These are phyloP conservation scores for Syzygium oleosum DNA, from an alignment of 345 rosid species.

Conservation along the genomic window DNA sequence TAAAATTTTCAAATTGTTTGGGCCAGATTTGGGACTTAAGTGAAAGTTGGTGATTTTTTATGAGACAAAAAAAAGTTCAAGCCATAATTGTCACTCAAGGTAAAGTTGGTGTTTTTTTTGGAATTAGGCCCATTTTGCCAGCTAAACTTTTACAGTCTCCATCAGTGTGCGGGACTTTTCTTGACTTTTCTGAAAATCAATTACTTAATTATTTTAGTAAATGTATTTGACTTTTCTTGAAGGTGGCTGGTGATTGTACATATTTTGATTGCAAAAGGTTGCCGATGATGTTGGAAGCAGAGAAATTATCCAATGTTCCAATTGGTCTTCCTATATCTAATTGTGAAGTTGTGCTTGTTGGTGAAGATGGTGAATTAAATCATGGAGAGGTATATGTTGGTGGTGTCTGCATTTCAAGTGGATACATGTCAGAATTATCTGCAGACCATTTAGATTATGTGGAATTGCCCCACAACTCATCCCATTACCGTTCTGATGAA, in stretches of 20 bases:
- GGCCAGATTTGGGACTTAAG: too few relatives aligned
- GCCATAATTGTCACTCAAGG: too few relatives aligned
- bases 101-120: too few relatives aligned
- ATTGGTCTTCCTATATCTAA: slow-evolving; percentile 80
- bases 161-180: not conserved
- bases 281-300: slow-evolving; percentile 59
- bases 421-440: slow-evolving; percentile 36
- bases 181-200: not conserved
- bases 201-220: not conserved
- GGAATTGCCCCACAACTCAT: slow-evolving; percentile 35
- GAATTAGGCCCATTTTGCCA: not conserved
- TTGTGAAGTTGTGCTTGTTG: slow-evolving; percentile 49
- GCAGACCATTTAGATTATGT: slow-evolving; percentile 22
- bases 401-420: slow-evolving; percentile 63
- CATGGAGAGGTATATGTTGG: slow-evolving; percentile 73
- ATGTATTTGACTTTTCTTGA: slow-evolving; percentile 11
- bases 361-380: slow-evolving; percentile 27
- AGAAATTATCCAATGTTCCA: slow-evolving; percentile 62
- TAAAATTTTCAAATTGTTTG: too few relatives aligned
- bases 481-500: slow-evolving; percentile 23
- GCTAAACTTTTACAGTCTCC: not conserved
- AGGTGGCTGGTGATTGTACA: slow-evolving; percentile 95
- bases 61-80: too few relatives aligned
- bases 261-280: slow-evolving; percentile 83
- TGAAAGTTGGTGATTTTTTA: too few relatives aligned